Percentiles rank a stretch among this genome's conserved stretches.
Conservation (phyloP, 1,284 basidiomycete species). For the Fistulina hepatica region DNA sequence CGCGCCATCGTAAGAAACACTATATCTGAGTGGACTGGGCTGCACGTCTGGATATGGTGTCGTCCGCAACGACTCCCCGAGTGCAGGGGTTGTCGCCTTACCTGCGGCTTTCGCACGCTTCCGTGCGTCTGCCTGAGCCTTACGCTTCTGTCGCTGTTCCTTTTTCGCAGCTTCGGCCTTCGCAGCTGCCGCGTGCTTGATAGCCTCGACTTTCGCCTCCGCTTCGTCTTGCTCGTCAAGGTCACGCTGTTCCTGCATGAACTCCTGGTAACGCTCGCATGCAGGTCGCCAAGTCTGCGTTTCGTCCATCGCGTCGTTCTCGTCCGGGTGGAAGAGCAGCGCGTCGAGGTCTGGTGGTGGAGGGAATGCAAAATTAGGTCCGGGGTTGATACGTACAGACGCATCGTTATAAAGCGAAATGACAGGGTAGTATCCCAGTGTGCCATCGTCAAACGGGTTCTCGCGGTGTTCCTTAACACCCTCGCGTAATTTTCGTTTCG, state of each 20-base stretch:
- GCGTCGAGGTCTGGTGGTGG: slow-evolving; percentile 68
- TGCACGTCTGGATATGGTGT: slow-evolving; percentile 17
- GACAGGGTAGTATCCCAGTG: slow-evolving; percentile 92
- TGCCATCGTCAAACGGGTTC: slow-evolving; percentile 89
- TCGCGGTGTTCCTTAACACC: slow-evolving; percentile 65
- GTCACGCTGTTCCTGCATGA: slow-evolving; percentile 65
- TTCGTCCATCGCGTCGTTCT: slow-evolving; percentile 24
- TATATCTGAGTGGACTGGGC: slow-evolving; percentile 34
- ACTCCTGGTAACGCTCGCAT: slow-evolving; percentile 69
- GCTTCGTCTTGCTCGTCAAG: slow-evolving; percentile 56
- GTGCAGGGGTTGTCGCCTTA: slow-evolving; percentile 19
- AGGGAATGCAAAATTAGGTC: slow-evolving; percentile 73
- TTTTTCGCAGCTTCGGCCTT: slow-evolving; percentile 39
- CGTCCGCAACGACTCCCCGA: slow-evolving; percentile 9
- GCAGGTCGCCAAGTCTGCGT: slow-evolving; percentile 61
- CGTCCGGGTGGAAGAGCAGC: slow-evolving; percentile 26
- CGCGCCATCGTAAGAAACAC: no score
- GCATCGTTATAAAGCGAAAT: slow-evolving; percentile 91
- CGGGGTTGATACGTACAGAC: slow-evolving; percentile 76
- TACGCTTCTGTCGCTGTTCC: slow-evolving; percentile 37
- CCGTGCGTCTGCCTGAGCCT: slow-evolving; percentile 39
- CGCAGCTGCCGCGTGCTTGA: slow-evolving; percentile 28
- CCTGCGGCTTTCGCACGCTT: slow-evolving; percentile 38
- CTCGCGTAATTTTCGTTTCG: slow-evolving; percentile 48
- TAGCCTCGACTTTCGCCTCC: slow-evolving; percentile 21